Conservation (phyloP, 2,329 filamentous ascomycete species). For the Cladosporium sp. region DNA sequence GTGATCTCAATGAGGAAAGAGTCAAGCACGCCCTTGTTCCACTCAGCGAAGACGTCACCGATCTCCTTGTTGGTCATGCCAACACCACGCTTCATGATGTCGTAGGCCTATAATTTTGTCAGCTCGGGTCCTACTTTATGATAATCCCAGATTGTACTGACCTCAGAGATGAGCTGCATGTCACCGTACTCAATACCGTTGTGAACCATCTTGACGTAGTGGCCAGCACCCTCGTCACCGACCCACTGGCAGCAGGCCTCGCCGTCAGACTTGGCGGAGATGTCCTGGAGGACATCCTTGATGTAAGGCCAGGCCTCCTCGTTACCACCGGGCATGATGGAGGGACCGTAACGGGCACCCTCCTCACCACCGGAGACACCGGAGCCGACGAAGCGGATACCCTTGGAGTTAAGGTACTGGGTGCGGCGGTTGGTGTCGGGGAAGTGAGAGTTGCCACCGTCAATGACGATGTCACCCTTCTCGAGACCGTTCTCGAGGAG, state of each 20-base stretch:
- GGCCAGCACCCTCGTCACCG: constrained; percentile 96
- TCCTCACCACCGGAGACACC: constrained; percentile 99
- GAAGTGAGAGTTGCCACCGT: constrained; percentile 98
- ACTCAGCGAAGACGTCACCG: constrained; percentile 86
- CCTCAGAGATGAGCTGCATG: constrained; percentile 99
- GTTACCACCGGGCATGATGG: constrained; percentile 97
- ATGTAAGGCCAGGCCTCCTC: constrained; percentile 97
- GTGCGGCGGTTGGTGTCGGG: constrained; percentile 98
- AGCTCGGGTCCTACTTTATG: neutral
- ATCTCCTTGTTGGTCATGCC: constrained; percentile 90
- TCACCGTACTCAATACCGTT: constrained; percentile 99
- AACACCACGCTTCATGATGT: constrained; percentile 98
- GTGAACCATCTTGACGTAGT: constrained; percentile 99
- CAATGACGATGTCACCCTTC: constrained; percentile 95
- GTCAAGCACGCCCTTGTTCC: constrained; percentile 98
- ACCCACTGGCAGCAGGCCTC: constrained; percentile 99
- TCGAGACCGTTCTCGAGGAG: constrained; percentile 71
- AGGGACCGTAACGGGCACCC: constrained; percentile 95
- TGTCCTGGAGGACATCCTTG: constrained; percentile 98
- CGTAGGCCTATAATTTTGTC: constrained; percentile 69
- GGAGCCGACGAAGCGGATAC: constrained; percentile 90
- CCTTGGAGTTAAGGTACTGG: constrained; percentile 79
- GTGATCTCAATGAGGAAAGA: constrained; percentile 99
- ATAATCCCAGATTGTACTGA: constrained; percentile 41
- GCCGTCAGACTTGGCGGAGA: constrained; percentile 93